A percentile compares a stretch with the other conserved stretches of the same genome.
phyloP scores from a whole-genome alignment of 2,329 filamentous ascomycete genomes.

The Aspergillus latus region DNA sequence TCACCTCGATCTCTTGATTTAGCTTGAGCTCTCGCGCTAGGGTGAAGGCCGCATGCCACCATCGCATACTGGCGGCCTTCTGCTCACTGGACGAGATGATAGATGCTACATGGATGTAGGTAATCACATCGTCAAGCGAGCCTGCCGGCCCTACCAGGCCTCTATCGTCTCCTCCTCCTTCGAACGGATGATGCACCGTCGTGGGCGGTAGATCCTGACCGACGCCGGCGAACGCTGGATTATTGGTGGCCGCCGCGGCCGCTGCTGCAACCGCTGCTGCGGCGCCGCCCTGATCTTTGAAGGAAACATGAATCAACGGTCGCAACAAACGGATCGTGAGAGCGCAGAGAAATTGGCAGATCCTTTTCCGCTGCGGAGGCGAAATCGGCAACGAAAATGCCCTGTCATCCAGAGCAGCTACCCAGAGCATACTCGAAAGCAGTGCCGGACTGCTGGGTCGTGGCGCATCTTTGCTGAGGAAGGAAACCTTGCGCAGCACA shows the following conservation, averaged over 20 bases:
- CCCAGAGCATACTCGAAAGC: slow-evolving; percentile 93
- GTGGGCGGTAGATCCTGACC: slow-evolving; percentile 76
- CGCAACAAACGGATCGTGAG: slow-evolving; percentile 81
- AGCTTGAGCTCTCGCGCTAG: slow-evolving; percentile 84
- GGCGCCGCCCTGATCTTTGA: slow-evolving; percentile 49
- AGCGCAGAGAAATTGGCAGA: slow-evolving; percentile 85
- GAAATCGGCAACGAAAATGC: slow-evolving; percentile 81
- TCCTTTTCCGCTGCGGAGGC: slow-evolving; percentile 76
- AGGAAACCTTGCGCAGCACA: slow-evolving; percentile 82
- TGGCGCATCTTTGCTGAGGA: slow-evolving; percentile 77
- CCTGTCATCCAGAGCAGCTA: slow-evolving; percentile 89
- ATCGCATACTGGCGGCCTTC: slow-evolving; percentile 87
- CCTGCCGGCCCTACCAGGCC: slow-evolving; percentile 58
- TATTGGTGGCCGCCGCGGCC: slow-evolving; percentile 20
- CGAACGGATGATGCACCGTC: slow-evolving; percentile 54
- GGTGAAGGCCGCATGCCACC: slow-evolving; percentile 96
- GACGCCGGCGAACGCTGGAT: slow-evolving; percentile 57
- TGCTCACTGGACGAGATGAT: slow-evolving; percentile 93
- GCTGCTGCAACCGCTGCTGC: slow-evolving; percentile 28
- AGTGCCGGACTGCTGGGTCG: slow-evolving; percentile 80
- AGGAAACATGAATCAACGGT: slow-evolving; percentile 75
- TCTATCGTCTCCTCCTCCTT: slow-evolving; percentile 58
- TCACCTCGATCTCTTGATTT: slow-evolving; percentile 67
- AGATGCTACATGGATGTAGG: slow-evolving; percentile 88
- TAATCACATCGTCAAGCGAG: slow-evolving; percentile 82